Evolutionary conservation across 441 rosid genomes (phyloP), one percentile per base, ranked within the genome.

Genomic region (Macaranga tanarius): DNA sequence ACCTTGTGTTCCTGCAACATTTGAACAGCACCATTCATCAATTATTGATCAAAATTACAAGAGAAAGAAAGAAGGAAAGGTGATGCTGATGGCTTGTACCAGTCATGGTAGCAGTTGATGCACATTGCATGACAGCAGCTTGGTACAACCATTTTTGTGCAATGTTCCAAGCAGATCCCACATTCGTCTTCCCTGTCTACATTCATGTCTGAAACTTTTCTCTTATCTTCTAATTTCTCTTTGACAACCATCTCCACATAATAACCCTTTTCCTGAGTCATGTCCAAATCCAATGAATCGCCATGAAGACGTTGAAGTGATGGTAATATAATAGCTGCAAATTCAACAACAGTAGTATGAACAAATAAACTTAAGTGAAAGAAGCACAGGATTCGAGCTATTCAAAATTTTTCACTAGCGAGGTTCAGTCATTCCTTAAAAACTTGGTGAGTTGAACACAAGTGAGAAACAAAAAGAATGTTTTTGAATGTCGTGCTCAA

Each of bases 121-220:
- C 98, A 93, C 95, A 91, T 91, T 51, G 92, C 84, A 76, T 93
- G 98, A 58, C 95, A 93, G 67, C 98, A 93, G 80, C 83, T 84
- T 10, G 98, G 98, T 50, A 90, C 75, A 48, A 91, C 97, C 89
- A 93, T 85, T 79, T 90, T 88, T 65, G 97, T 85, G 80, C 98
- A 93, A 38, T 96, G 90, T 84, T 87, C 97, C 74, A 93, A 84
- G 83, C 98, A 93, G 72, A 91, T 93, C 71, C 96, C 97, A 42
- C 98, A 91, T 80, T 93, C 98, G 15, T 91, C 93, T 80, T 93
- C 97, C 86, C 97, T 87, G 59, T 89, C 90, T 61, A 82, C 69
- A 72, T 90, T 90, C 23, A 80, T 28, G 70, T 77, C 79, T 19
- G 71, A 63, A 73, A 73, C 34, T 72, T 72, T 79, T 65, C 54